These are phyloP conservation scores for Rhododendron mucronatum DNA, from an alignment of 148 eudicot species.

Conservation along the genomic window DNA sequence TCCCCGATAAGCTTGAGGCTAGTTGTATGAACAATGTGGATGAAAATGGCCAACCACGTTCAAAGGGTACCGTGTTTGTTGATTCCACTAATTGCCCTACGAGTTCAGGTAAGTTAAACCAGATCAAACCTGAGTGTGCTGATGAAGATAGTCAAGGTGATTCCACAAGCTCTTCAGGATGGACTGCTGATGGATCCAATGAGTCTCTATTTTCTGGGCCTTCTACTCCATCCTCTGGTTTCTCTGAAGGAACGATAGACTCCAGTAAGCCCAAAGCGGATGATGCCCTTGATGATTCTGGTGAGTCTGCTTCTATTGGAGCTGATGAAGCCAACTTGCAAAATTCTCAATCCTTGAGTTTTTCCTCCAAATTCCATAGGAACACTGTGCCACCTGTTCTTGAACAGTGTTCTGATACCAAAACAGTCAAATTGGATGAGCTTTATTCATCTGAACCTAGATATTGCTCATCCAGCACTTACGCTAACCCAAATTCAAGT, in stretches of 20 bases:
- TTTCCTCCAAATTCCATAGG: slow-evolving; percentile 9
- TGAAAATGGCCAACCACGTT: slow-evolving; percentile 18
- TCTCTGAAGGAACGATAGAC: slow-evolving; percentile 62
- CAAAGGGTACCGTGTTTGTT: slow-evolving; percentile 6
- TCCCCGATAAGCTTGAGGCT: slow-evolving; percentile 25
- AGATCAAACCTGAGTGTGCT: slow-evolving; percentile 6
- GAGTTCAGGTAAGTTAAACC: slow-evolving; percentile 14
- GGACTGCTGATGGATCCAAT: slow-evolving; percentile 26
- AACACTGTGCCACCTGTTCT: slow-evolving; percentile 15
- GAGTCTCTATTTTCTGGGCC: slow-evolving; percentile 42
- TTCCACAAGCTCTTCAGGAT: slow-evolving; percentile 33
- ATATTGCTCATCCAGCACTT: slow-evolving; percentile 12
- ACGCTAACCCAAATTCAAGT: neutral
- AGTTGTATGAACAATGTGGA: slow-evolving; percentile 15
- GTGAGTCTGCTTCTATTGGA: slow-evolving; percentile 13
- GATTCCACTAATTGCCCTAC: slow-evolving; percentile 15
- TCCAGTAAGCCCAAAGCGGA: slow-evolving; percentile 24
- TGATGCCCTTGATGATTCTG: slow-evolving; percentile 25
- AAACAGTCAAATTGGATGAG: slow-evolving; percentile 10
- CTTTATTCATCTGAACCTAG: slow-evolving; percentile 17
- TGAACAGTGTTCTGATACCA: slow-evolving; percentile 16
- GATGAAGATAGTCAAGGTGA: slow-evolving; percentile 21
- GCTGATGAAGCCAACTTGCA: slow-evolving; percentile 12
- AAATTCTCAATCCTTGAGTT: slow-evolving; percentile 16
- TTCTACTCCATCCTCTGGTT: slow-evolving; percentile 48